Percentiles rank a stretch among this genome's conserved stretches.
These are phyloP conservation scores for Solanum virginianum DNA, from an alignment of 257 asterid species.

Conservation along the genomic window DNA sequence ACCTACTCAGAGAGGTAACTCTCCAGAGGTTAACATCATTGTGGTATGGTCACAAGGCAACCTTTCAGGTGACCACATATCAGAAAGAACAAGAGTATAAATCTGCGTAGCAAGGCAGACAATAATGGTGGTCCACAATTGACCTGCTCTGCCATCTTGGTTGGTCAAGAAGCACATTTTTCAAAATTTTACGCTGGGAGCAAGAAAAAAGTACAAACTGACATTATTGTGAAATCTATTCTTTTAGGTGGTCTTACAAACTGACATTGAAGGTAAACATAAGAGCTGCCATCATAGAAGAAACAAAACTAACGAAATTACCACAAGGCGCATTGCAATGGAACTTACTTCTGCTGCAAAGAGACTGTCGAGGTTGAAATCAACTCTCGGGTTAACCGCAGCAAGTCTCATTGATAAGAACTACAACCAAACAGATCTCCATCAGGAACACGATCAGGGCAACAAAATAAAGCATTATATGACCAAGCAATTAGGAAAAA, in stretches of 20 bases:
- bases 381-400: conserved; percentile 68
- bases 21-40: neutral
- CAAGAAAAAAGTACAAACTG: neutral
- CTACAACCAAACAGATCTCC: conserved; percentile 24
- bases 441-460: neutral
- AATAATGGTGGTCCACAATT: neutral
- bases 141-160: neutral
- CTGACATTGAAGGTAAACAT: neutral
- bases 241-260: neutral
- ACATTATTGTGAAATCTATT: neutral
- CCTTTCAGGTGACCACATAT: neutral
- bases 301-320: neutral
- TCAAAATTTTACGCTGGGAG: neutral
- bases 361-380: conserved; percentile 54
- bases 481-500: neutral
- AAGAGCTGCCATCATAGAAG: neutral
- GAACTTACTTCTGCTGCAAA: conserved; percentile 60
- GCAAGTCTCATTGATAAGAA: conserved; percentile 92
- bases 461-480: neutral
- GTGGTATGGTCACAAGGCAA: neutral
- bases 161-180: neutral
- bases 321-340: neutral
- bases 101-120: neutral
- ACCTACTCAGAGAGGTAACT: neutral
- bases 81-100: neutral